Base-by-base conservation (phyloP, 2,329 filamentous ascomycete species). In the Nothomitra cinnamomea region DNA sequence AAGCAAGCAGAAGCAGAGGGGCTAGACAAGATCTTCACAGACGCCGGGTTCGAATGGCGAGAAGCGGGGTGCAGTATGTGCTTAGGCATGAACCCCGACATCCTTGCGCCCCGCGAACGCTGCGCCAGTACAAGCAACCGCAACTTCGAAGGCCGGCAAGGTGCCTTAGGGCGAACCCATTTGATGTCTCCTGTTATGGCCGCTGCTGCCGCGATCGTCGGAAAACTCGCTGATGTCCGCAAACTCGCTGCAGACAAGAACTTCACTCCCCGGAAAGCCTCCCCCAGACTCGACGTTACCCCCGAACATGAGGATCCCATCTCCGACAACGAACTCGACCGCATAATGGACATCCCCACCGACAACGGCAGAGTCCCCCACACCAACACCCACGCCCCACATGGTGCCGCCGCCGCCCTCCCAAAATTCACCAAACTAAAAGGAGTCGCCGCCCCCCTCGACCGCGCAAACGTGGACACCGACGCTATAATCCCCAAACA, bases 31-130 rank as follows among this genome's bases (percentile, higher is more conserved):
- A 85, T 95, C 64, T 96, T 98, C 69, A 64, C 72, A 7, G 87
- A 94, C 57, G 89, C 92, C 50, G 92, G 92, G 6, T 96, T 96
- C 60, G 90, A 96, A 67, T 96, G 90, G 90, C 81, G 92, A 65
- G 92, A 98, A 72, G 92, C 92, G 60, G 92, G 92, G 51, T 98
- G 92, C 78, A 94, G 87, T 58, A 98, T 98, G 92, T 96, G 92
- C 66, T 77, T 98, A 54, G 92, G 92, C 66, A 98, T 98, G 90
- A 98, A 98, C 74, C 90, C 92, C 0, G 92, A 98, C 67, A 96
- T 98, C 58, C 78, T 96, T 48, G 81, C 88, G 1, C 89, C 92
- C 53, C 79, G 84, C 66, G 92, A 98, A 71, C 83, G 92, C 63
- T 96, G 92, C 66, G 92, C 92, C 42, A 90, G 84, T 65, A 96